Conservation (phyloP, 2,329 filamentous ascomycete species). For the Stachybotrys chlorohalonatus region DNA sequence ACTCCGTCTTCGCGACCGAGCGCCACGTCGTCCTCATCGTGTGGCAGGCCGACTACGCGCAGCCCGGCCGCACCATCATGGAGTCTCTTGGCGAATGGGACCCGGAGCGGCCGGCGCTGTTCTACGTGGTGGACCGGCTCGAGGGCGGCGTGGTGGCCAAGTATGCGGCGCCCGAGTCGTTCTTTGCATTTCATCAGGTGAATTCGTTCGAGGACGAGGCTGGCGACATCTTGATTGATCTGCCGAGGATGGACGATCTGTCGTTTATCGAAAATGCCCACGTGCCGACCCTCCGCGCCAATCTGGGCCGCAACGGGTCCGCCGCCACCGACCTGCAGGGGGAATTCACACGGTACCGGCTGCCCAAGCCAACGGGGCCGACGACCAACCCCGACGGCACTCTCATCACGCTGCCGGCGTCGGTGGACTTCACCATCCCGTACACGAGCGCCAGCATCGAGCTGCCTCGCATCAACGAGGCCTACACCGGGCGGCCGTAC, state of each 20-base stretch:
- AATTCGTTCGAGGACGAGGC: conserved; percentile 3
- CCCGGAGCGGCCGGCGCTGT: conserved; percentile 2
- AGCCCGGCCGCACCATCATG: conserved; percentile 1
- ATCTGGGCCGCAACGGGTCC: conserved; percentile 1
- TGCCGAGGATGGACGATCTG: conserved; percentile 2
- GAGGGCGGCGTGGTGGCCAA: conserved; percentile 3
- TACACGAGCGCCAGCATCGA: conserved; percentile 2
- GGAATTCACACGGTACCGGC: conserved; percentile 4
- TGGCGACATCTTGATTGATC: conserved; percentile 5
- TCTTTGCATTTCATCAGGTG: conserved; percentile 4
- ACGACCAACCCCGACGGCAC: not conserved
- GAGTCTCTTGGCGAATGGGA: conserved; percentile 2
- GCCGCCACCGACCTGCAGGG: conserved; percentile 2
- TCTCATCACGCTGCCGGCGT: conserved; percentile 1
- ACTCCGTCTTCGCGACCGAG: conserved; percentile 3
- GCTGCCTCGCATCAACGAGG: conserved; percentile 3
- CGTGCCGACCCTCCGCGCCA: conserved; percentile 3
- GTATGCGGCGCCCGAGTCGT: conserved; percentile 2
- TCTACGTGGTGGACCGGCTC: conserved; percentile 4
- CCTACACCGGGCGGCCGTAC: conserved; percentile 1
- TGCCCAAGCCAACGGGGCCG: not conserved
- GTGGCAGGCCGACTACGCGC: conserved; percentile 4
- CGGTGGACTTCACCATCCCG: conserved; percentile 2
- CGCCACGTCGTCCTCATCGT: conserved; percentile 5
- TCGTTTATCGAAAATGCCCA: conserved; percentile 1